Evolutionary conservation across 2,329 filamentous ascomycete genomes (phyloP).

Genomic region (Diaporthe eres): DNA sequence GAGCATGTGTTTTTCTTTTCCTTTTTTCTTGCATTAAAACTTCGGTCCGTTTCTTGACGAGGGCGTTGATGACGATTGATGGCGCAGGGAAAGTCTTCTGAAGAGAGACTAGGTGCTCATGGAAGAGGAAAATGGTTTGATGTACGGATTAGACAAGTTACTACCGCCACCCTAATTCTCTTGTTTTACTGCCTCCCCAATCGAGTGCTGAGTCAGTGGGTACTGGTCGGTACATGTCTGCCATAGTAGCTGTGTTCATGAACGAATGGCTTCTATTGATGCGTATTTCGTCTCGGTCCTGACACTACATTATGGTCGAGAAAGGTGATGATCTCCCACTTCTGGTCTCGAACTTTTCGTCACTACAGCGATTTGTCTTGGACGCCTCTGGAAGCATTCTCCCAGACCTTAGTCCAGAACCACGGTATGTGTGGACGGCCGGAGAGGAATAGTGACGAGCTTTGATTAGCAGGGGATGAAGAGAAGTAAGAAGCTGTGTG

Average conservation of each 20-base stretch:
- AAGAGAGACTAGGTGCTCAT: not conserved
- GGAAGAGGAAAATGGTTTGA: not conserved
- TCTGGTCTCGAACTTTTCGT: too few species aligned
- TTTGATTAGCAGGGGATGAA: too few species aligned
- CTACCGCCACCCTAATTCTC: not conserved
- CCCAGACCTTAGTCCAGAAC: too few species aligned
- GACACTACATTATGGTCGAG: too few species aligned
- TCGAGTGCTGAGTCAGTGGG: not conserved
- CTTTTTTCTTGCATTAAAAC: not conserved
- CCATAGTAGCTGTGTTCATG: not conserved
- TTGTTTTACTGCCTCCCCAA: not conserved
- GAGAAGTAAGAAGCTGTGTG: too few species aligned
- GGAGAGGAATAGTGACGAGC: too few species aligned
- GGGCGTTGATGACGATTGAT: not conserved
- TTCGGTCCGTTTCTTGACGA: not conserved
- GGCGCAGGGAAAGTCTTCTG: constrained; percentile 14
- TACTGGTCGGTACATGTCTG: not conserved
- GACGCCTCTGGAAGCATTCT: too few species aligned
- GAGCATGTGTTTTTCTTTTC: not conserved
- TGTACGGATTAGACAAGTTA: constrained; percentile 5
- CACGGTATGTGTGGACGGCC: too few species aligned
- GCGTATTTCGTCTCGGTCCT: not conserved
- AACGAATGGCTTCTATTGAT: constrained; percentile 8
- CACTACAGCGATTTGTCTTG: too few species aligned
- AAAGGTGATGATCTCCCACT: too few species aligned